Evolutionary conservation across 176 grass and related monocot genomes (phyloP), one percentile per base, ranked within the genome.

Genomic region (Oropetium thomaeum): DNA sequence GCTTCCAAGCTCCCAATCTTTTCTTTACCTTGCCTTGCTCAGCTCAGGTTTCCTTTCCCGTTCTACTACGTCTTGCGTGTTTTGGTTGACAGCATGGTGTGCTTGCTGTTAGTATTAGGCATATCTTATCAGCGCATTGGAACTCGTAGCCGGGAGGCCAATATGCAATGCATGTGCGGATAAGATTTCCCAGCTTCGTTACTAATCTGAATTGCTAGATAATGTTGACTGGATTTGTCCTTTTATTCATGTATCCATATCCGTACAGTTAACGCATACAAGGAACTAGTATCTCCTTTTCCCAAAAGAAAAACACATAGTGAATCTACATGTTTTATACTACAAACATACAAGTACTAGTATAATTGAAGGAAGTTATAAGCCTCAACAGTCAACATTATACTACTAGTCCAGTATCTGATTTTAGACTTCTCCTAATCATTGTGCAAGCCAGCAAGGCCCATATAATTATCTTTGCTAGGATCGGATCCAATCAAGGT

Each of bases 41-140:
- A 49, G 29, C n/a, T 38, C 52, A 16, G 70, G 35, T 38, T 27
- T 26, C 30, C 78, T 67, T 62, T 66, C 76, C 20, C 29, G 17
- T 62, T 79, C 70, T 13, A 80, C n/a, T n/a, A n/a, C n/a, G 65
- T 25, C 70, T 83, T 63, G 60, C 60, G 32, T 63, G 30, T 34
- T 33, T 33, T 8, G 58, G 29, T 60, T 60, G 30, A 62, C 59
- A 16, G 39, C 62, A 40, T 74, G 49, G 81, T 23, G 13, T 33
- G 15, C 58, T 3, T 59, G 81, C n/a, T 31, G 20, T 35, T 19
- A 40, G 27, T 47, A 34, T 28, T 30, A 60, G 34, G 82, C 81
- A 79, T n/a, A n/a, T 89, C 84, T 74, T 49, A 85, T 88, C 85
- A 40, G 10, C 79, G 81, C 84, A 41, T 90, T 57, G 79, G 84